These are phyloP conservation scores for Micractinium conductrix DNA, from an alignment of 139 green algal species.

Conservation along the genomic window DNA sequence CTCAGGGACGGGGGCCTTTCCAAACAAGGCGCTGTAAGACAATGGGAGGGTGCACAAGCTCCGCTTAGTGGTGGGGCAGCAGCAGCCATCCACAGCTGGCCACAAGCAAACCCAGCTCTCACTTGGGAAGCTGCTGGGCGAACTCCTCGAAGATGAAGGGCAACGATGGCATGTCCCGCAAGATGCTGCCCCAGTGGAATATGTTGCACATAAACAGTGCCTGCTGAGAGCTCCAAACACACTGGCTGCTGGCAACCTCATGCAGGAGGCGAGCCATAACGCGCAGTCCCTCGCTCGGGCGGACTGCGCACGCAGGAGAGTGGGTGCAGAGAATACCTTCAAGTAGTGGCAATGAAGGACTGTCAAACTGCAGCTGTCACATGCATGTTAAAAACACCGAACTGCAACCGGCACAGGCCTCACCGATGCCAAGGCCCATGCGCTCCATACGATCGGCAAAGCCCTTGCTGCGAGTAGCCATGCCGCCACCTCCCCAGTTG, in stretches of 20 bases:
- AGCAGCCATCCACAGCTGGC: too few relatives aligned
- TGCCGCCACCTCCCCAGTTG: constrained; percentile 58
- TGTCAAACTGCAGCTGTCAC: not conserved
- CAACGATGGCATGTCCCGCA: not conserved
- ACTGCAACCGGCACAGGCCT: not conserved
- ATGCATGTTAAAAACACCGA: too few relatives aligned
- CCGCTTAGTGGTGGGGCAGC: too few relatives aligned
- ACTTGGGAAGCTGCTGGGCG: too few relatives aligned
- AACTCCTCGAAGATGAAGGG: constrained; percentile 41
- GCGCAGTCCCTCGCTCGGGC: constrained; percentile 55
- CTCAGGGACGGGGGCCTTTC: too few relatives aligned
- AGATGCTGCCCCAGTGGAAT: constrained; percentile 31
- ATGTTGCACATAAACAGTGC: constrained; percentile 22
- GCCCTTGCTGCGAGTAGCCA: constrained; percentile 44
- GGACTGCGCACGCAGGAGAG: not conserved
- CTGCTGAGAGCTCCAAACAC: constrained; percentile 21
- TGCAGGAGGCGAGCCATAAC: constrained; percentile 46
- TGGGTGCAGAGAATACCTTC: not conserved
- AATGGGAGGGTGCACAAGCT: too few relatives aligned
- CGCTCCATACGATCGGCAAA: constrained; percentile 58
- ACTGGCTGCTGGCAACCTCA: not conserved
- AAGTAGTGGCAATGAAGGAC: not conserved
- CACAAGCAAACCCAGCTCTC: too few relatives aligned
- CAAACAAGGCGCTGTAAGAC: too few relatives aligned
- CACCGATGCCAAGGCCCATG: constrained; percentile 75